phyloP scores from a whole-genome alignment of 75 land plant species.

The Picea sitchensis region DNA sequence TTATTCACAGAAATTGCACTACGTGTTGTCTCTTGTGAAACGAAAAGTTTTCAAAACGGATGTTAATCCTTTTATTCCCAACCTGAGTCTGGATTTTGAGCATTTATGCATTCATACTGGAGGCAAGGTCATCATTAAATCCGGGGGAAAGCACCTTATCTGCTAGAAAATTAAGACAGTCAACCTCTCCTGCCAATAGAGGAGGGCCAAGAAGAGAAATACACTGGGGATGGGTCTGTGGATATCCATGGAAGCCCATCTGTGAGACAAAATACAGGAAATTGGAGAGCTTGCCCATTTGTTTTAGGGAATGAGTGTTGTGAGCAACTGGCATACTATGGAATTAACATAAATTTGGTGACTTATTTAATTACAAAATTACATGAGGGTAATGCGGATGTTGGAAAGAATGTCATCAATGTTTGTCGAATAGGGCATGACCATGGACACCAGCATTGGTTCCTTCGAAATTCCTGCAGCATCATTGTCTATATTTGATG shows the following conservation, averaged over 20 bases:
- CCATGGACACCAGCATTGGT: no score
- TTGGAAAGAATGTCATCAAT: slow-evolving; percentile 78
- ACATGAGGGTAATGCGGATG: slow-evolving; percentile 69
- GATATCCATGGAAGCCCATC: slow-evolving; percentile 76
- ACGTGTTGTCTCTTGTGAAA: slow-evolving; percentile 8
- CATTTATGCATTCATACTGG: slow-evolving; percentile 54
- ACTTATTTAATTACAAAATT: slow-evolving; percentile 63
- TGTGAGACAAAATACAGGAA: slow-evolving; percentile 69
- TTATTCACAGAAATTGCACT: slow-evolving; percentile 8
- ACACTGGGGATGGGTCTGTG: slow-evolving; percentile 80
- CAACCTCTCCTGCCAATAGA: no score
- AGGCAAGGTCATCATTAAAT: slow-evolving; percentile 49
- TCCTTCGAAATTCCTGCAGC: no score
- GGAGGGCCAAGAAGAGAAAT: slow-evolving; percentile 1
- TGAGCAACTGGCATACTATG: slow-evolving; percentile 35
- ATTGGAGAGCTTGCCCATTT: slow-evolving; percentile 19
- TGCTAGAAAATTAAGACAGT: no score
- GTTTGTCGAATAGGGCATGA: slow-evolving; percentile 30
- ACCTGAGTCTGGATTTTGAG: slow-evolving; percentile 38
- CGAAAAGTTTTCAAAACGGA: background rate
- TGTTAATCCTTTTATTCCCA: slow-evolving; percentile 24
- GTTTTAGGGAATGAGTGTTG: slow-evolving; percentile 34
- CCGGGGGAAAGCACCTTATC: background rate
- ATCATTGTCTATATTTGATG: slow-evolving; percentile 11
- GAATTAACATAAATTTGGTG: slow-evolving; percentile 47